Evolutionary conservation across 257 asterid genomes (phyloP), one percentile per base, ranked within the genome.

Genomic region (Prunella vulgaris): DNA sequence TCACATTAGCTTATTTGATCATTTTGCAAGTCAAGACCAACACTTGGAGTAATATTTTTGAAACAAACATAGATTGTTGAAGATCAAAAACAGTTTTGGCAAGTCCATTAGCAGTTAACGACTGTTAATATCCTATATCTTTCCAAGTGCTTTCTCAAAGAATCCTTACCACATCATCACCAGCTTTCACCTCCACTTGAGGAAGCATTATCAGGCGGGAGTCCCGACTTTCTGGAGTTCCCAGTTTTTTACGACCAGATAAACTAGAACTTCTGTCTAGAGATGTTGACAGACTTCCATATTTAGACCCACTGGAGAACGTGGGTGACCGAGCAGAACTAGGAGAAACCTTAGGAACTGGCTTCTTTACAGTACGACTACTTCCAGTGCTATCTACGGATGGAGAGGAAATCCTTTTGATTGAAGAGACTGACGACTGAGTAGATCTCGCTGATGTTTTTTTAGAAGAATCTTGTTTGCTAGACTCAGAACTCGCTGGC

Each of bases 141-240:
- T 54, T 12, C 59, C 54, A 57, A 14, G 60, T 27, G 52, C 10
- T 40, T 59, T 71, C 38, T 51, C 32, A 5, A 70, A 60, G 69
- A 61, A 73, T 21, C 70, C 88, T 79, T 91, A 94, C 99, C 88
- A 91, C 89, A 67, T 91, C 96, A 76, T 94, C 97, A 21, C 96
- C 81, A 80, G 93, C 99, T 84, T 86, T 91, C 79, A 80, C 79
- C 79, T 94, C 99, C 76, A 94, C 96, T 59, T 91, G 88, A 66
- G 99, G 99, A 75, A 94, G 97, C 93, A 91, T 87, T 66, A 91
- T 83, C 74, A 94, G 84, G 51, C 93, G 96, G 18, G 96, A 86
- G 81, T 87, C 97, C 78, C 89, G 90, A 79, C 81, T 87, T 60
- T 88, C 90, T 59, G 90, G 93, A 76, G 92, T 83, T 42, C 87